Base-by-base conservation (phyloP, 2,329 filamentous ascomycete genomes). In the Phoma sp. region DNA sequence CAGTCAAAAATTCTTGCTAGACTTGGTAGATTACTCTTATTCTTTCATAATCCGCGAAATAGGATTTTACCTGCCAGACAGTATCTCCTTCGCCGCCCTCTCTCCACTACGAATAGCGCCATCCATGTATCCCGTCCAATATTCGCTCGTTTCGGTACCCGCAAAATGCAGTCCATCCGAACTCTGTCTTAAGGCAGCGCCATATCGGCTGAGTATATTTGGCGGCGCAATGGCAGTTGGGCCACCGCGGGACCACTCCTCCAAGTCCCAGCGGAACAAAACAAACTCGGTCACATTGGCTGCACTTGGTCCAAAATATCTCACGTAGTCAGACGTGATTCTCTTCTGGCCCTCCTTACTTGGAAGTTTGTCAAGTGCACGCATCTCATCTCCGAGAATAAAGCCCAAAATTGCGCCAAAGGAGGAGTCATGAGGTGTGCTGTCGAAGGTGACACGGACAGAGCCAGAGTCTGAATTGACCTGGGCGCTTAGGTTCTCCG, bases 101-200 rank as follows among this genome's bases (percentile, higher is more conserved):
- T 82, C 73, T 1, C 83, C 83, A 42, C 74, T 78, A 5, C 77
- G 61, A 10, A 85, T 70, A 0, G 83, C 83, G 1, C 84, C 83
- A 55, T 86, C 83, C 81, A 86, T 84, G 61, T 84, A 85, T 0
- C 83, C 83, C 48, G 80, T 81, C 83, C 83, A 85, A 52, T 81
- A 77, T 2, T 62, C 72, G 0, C 78, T 76, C 1, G 78, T 81
- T 71, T 86, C 83, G 0, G 83, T 84, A 0, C 84, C 83, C 2
- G 77, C 81, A 59, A 84, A 86, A 59, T 84, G 78, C 3, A 84
- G 23, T 26, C 79, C 73, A 2, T 74, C 75, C 15, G 69, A 52
- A 2, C 30, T 53, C 38, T 62, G 39, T 34, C 62, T 49, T 15
- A 65, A 47, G 2, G 57, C 58, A 12, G 26, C 17, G 14, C 61